phyloP scores from a whole-genome alignment of 768 basidiomycete genomes.

The Terana coerulea region DNA sequence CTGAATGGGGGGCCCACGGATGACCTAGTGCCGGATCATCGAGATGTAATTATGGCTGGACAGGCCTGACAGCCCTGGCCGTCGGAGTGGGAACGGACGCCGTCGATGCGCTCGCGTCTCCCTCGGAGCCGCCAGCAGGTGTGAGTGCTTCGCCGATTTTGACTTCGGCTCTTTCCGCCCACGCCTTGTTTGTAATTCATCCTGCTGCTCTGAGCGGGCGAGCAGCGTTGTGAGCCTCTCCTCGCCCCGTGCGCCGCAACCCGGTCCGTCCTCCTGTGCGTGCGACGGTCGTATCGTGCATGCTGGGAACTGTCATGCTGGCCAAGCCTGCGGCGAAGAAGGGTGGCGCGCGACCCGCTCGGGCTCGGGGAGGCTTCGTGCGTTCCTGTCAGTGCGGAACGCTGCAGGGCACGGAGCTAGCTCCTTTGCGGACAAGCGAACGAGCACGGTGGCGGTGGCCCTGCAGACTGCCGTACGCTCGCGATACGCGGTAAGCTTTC shows the following conservation, averaged over 20 bases:
- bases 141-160: not conserved
- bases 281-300: not conserved
- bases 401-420: not conserved
- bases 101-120: not conserved
- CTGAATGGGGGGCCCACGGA: not conserved
- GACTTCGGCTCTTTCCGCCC: not conserved
- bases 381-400: not conserved
- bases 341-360: not conserved
- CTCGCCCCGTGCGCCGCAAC: not conserved
- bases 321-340: not conserved
- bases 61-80: not conserved
- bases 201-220: not conserved
- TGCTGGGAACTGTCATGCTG: not conserved
- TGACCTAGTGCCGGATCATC: not conserved
- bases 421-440: not conserved
- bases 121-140: slow-evolving; percentile 1
- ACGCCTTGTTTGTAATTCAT: not conserved
- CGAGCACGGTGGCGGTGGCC: no score
- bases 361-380: slow-evolving; percentile 1
- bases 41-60: not conserved
- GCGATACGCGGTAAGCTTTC: no score
- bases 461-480: no score
- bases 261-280: not conserved
- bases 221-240: not conserved
- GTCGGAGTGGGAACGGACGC: not conserved